A percentile compares a stretch with the other conserved stretches of the same genome.
phyloP scores from a whole-genome alignment of 2,329 filamentous ascomycete species.

The Penicillium vulpinum region DNA sequence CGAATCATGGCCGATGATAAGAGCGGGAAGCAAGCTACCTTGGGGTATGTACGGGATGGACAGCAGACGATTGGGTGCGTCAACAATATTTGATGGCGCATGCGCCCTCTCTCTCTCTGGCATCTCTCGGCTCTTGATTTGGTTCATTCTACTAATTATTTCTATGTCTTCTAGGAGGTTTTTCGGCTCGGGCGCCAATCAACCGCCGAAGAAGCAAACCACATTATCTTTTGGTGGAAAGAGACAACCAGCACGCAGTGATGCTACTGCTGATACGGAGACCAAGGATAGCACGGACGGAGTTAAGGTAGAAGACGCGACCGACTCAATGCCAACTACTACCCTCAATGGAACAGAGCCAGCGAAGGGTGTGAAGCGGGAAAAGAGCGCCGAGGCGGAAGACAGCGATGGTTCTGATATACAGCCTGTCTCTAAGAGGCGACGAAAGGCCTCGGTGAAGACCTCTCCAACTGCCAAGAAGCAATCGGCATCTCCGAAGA shows the following conservation, averaged over 20 bases:
- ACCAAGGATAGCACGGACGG: constrained; percentile 20
- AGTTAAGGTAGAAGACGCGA: constrained; percentile 13
- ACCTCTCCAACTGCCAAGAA: constrained; percentile 33
- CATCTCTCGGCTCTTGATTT: background rate
- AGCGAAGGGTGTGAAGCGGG: constrained; percentile 37
- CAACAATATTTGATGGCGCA: constrained; percentile 11
- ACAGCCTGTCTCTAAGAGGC: constrained; percentile 61
- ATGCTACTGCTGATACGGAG: constrained; percentile 27
- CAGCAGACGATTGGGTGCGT: constrained; percentile 74
- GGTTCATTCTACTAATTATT: constrained; percentile 2
- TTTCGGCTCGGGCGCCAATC: constrained; percentile 67
- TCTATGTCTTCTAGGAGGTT: constrained; percentile 66
- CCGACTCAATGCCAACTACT: constrained; percentile 8
- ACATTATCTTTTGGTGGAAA: constrained; percentile 71
- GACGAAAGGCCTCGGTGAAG: constrained; percentile 40
- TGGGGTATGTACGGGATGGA: constrained; percentile 79
- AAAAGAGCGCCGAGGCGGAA: constrained; percentile 40
- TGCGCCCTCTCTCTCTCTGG: constrained; percentile 4
- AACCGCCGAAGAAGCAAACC: constrained; percentile 68
- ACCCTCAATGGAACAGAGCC: constrained; percentile 12
- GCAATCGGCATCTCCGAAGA: constrained; percentile 24
- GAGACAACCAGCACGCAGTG: constrained; percentile 44
- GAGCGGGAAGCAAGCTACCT: constrained; percentile 69
- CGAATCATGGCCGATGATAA: constrained; percentile 32
- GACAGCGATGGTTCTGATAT: constrained; percentile 57